Conservation (phyloP, 2,329 filamentous ascomycete genomes). For the Sclerotinia minor region DNA sequence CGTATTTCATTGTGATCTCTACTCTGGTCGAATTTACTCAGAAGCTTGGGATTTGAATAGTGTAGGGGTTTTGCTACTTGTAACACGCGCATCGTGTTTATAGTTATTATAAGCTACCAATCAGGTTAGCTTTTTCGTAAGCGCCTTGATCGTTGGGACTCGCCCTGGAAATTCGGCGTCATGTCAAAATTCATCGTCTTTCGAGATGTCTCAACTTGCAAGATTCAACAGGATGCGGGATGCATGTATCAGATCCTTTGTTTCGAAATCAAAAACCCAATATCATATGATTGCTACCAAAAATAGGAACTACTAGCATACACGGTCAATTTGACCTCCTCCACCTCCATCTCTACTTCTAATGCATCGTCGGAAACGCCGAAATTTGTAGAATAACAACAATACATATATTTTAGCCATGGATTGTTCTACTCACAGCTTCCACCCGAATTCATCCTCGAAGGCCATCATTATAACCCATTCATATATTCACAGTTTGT, state of each 20-base stretch:
- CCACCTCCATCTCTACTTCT: constrained; percentile 39
- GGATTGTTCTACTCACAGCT: constrained; percentile 30
- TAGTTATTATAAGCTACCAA: background rate
- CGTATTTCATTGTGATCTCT: background rate
- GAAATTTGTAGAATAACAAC: constrained; percentile 35
- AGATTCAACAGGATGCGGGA: background rate
- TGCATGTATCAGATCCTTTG: background rate
- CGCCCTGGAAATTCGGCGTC: background rate
- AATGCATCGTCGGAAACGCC: constrained; percentile 42
- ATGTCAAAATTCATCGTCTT: background rate
- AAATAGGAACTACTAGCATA: constrained; percentile 41
- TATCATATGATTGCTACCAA: constrained; percentile 36
- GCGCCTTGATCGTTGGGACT: background rate
- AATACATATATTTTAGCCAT: constrained; percentile 40
- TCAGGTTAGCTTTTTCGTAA: background rate
- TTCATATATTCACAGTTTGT: constrained; percentile 37
- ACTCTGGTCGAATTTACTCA: background rate
- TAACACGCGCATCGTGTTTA: background rate
- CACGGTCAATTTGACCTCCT: constrained; percentile 38
- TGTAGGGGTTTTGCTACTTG: background rate
- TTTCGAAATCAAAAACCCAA: constrained; percentile 27
- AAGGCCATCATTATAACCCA: constrained; percentile 36
- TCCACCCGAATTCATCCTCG: constrained; percentile 29
- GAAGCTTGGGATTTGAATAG: background rate
- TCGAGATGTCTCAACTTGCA: background rate